Evolutionary conservation across 768 basidiomycete genomes (phyloP), one percentile per base, ranked within the genome.

Genomic region (Termitomyces sp.): DNA sequence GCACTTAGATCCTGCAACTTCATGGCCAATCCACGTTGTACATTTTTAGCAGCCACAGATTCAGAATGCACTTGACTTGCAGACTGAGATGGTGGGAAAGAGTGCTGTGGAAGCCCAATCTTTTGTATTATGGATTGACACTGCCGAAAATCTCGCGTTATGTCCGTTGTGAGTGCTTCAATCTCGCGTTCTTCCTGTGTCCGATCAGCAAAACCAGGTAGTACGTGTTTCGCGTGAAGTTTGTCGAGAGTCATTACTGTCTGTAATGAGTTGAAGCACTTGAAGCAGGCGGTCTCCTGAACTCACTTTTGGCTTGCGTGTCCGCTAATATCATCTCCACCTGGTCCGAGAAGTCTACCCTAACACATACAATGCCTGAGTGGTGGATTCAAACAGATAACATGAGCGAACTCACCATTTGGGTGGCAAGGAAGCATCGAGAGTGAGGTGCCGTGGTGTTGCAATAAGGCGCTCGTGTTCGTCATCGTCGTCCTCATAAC

Each of bases 191-290:
- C 96, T 73, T 99, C 96, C 4, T 85, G 85, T 2, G 89, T 77
- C 51, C 97, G 88, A 80, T 99, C 97, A 67, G 93, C 82, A 69
- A 99, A 99, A 0, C 95, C 96, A 60, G 97, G 97, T 6, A 99
- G 81, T 55, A 88, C 88, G 69, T 97, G 95, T 68, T 91, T 97
- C 60, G 96, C 91, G 62, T 99, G 96, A 5, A 99, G 83, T 69
- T 90, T 97, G 70, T 98, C 97, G 40, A 99, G 85, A 7, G 82
- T 73, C n/a, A 77, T 71, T 65, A 98, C 97, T 98, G 70, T 60
- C 53, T 45, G 35, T 54, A 43, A 47, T 49, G 51, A 57, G 43
- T 11, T 35, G 49, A 56, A 62, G 58, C 53, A 55, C 49, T 57
- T 60, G 57, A 62, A 60, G 56, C 45, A 51, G 45, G 54, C 47